A percentile compares a stretch with the other conserved stretches of the same genome.
Conservation (phyloP, 2,329 filamentous ascomycete genomes). For the Trichothecium roseum region DNA sequence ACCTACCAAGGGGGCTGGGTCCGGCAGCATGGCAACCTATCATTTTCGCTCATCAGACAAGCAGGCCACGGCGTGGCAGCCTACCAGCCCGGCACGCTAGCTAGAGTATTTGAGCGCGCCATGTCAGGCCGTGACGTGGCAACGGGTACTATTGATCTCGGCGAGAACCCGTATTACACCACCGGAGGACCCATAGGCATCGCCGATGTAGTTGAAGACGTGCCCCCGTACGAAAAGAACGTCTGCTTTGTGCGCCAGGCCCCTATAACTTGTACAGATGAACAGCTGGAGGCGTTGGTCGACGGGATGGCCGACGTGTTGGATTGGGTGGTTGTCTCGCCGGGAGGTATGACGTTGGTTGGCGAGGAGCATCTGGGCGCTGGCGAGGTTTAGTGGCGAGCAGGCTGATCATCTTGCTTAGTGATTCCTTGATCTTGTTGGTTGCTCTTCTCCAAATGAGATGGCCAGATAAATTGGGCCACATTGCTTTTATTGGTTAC, state of each 20-base stretch:
- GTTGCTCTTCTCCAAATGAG: too few relatives aligned
- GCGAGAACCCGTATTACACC: constrained; percentile 25
- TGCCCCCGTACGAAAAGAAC: constrained; percentile 30
- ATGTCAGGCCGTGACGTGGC: constrained; percentile 41
- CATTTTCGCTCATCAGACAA: constrained; percentile 53
- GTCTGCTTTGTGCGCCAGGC: constrained; percentile 48
- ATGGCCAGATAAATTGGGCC: too few relatives aligned
- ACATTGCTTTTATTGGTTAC: too few relatives aligned
- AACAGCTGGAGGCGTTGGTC: constrained; percentile 11
- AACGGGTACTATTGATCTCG: constrained; percentile 32
- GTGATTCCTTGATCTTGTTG: too few relatives aligned
- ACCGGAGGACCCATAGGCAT: constrained; percentile 33
- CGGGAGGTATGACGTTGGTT: too few relatives aligned
- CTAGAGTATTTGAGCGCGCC: constrained; percentile 46
- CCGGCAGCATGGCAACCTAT: constrained; percentile 62
- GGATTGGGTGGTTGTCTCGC: constrained; percentile 11
- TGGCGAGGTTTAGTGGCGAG: too few relatives aligned
- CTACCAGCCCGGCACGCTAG: constrained; percentile 44
- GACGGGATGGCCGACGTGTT: constrained; percentile 10
- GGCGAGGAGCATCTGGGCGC: too few relatives aligned
- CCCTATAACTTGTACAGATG: constrained; percentile 27
- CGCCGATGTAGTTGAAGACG: constrained; percentile 39
- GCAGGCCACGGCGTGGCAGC: constrained; percentile 50
- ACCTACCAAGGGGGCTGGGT: constrained; percentile 60
- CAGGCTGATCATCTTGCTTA: too few relatives aligned